phyloP scores from a whole-genome alignment of 2,329 filamentous ascomycete genomes.

The Phaeosphaeriaceae sp. region DNA sequence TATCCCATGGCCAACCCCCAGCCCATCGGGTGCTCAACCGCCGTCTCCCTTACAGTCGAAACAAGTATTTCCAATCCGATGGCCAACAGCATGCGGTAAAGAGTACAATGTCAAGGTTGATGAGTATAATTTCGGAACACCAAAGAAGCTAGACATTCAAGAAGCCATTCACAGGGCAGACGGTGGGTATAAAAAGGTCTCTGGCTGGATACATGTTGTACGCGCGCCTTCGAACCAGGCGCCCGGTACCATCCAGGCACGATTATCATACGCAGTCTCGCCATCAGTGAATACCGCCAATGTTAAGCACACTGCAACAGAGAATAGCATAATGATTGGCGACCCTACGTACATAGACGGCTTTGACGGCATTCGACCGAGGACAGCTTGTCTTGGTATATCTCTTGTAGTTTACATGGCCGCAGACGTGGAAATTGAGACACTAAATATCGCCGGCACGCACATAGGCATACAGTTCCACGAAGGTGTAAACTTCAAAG shows the following conservation, averaged over 20 bases:
- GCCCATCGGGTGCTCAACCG: constrained; percentile 18
- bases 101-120: constrained; percentile 42
- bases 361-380: constrained; percentile 29
- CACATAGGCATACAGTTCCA: constrained; percentile 50
- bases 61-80: constrained; percentile 42
- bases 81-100: constrained; percentile 43
- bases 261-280: constrained; percentile 47
- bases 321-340: constrained; percentile 34
- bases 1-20: constrained; percentile 22
- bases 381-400: constrained; percentile 47
- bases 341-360: constrained; percentile 31
- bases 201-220: constrained; percentile 49
- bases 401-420: constrained; percentile 47
- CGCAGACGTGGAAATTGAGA: constrained; percentile 38
- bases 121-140: constrained; percentile 33
- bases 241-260: constrained; percentile 43
- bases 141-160: constrained; percentile 32
- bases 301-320: constrained; percentile 35
- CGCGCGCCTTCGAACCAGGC: constrained; percentile 43
- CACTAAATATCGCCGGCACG: constrained; percentile 42
- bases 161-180: constrained; percentile 41
- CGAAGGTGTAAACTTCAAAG: constrained; percentile 36
- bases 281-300: constrained; percentile 36
- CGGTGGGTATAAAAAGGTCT: constrained; percentile 41
- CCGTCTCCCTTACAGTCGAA: constrained; percentile 16